These are phyloP conservation scores for Sindora glabra DNA, from an alignment of 306 rosid species.

Conservation along the genomic window DNA sequence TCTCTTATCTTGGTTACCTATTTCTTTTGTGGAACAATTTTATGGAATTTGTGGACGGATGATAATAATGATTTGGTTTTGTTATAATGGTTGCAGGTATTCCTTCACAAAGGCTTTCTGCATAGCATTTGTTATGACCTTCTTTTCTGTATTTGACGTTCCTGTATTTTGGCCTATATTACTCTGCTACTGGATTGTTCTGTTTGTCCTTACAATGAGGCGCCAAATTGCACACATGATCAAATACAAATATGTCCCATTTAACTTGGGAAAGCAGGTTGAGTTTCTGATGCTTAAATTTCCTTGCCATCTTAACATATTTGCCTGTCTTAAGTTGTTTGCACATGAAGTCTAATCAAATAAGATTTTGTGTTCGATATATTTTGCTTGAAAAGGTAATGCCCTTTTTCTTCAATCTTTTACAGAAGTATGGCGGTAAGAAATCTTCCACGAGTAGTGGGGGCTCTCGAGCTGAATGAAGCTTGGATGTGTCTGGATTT, in stretches of 20 bases:
- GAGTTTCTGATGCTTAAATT: too few relatives aligned
- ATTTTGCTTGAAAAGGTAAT: not conserved
- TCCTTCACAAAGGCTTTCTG: constrained; percentile 11
- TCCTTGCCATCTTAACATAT: too few relatives aligned
- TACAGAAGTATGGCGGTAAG: constrained; percentile 43
- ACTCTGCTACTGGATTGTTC: constrained; percentile 6
- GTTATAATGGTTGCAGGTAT: too few relatives aligned
- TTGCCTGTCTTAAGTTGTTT: too few relatives aligned
- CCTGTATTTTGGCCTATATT: constrained; percentile 16
- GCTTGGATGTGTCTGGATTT: constrained; percentile 2
- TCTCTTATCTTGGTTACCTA: too few relatives aligned
- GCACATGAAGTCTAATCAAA: too few relatives aligned
- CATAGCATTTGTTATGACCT: constrained; percentile 2
- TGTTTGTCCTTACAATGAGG: not conserved
- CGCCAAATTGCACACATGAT: constrained; percentile 6
- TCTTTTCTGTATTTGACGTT: constrained; percentile 6
- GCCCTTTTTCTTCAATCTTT: not conserved
- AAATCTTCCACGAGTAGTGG: constrained; percentile 39
- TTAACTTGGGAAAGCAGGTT: not conserved
- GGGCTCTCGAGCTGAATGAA: constrained; percentile 35
- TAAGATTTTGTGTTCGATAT: not conserved
- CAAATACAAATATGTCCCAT: constrained; percentile 4
- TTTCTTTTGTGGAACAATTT: too few relatives aligned
- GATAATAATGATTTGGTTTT: too few relatives aligned
- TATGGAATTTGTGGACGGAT: too few relatives aligned